Evolutionary conservation across 2,329 filamentous ascomycete genomes (phyloP), one percentile per base, ranked within the genome.

Genomic region (Xylaria hypoxylon): DNA sequence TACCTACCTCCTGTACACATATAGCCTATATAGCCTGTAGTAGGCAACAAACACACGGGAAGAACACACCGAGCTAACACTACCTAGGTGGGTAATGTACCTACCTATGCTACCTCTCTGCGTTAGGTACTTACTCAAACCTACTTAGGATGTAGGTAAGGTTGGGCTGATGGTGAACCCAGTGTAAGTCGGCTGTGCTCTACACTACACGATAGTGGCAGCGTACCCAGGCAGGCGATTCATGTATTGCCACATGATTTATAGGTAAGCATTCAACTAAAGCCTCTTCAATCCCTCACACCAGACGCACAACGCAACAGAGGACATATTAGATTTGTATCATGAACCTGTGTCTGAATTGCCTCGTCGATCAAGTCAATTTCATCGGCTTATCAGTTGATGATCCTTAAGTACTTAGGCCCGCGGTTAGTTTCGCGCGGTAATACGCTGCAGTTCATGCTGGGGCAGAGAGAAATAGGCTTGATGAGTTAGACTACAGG

Each of bases 391-490:
- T 40, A 19, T 52, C 64, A 51, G 45, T 45, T 50, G 40, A n/a
- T n/a, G n/a, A n/a, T n/a, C n/a, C 53, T 59, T 11, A n/a, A 66
- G 48, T 38, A 13, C 24, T 40, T 6, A 38, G 59, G 48, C 47
- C 44, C 13, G 56, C 47, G 40, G 17, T 22, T 40, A 5, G 55
- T 38, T 55, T 38, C 15, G 48, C n/a, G 47, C 19, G 44, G 13
- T 42, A n/a, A 47, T 45, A 31, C 22, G 40, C 35, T 28, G 44
- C 22, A 59, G 26, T 35, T 28, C 24, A 26, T n/a, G 22, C 28
- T 52, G 26, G 61, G 33, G 44, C 19, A 51, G 42, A 15, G 24
- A 35, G 61, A 64, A 64, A 45, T 10, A 38, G 42, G 26, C 56
- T 17, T 47, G 28, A 33, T 33, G 19, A 48, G 40, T 24, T 51